A percentile compares a stretch with the other conserved stretches of the same genome.
Conservation (phyloP, 2,329 filamentous ascomycete species). For the Drechslerella coelobrocha region DNA sequence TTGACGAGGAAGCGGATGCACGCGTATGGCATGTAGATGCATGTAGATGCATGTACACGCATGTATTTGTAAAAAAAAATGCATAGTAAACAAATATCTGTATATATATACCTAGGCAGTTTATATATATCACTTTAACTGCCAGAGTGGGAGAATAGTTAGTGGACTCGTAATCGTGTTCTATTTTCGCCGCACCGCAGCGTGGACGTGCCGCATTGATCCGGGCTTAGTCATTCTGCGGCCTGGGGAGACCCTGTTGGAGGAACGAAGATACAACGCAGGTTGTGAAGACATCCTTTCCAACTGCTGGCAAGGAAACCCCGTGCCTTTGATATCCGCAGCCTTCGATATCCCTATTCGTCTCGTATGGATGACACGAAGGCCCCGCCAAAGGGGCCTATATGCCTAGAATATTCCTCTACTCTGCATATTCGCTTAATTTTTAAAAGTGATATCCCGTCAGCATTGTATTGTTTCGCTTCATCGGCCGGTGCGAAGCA, state of each 20-base stretch:
- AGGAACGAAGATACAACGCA: not conserved
- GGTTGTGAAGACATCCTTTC: not conserved
- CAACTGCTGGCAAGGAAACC: not conserved
- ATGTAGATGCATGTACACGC: not conserved
- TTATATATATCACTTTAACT: too few species aligned
- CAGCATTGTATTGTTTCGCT: too few species aligned
- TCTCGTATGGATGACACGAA: conserved; percentile 4
- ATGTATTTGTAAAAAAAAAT: too few species aligned
- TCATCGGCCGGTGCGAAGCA: too few species aligned
- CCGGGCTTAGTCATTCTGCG: not conserved
- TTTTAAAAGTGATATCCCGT: too few species aligned
- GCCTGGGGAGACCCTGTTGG: not conserved
- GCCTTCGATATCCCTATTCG: not conserved
- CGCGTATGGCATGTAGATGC: not conserved
- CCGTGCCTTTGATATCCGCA: not conserved
- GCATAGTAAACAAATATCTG: too few species aligned
- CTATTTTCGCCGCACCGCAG: too few species aligned
- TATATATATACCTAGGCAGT: too few species aligned
- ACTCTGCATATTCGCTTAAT: not conserved
- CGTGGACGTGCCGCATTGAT: too few species aligned
- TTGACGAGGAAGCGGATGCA: not conserved
- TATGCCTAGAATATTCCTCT: not conserved
- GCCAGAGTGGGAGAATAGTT: too few species aligned
- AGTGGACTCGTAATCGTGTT: too few species aligned
- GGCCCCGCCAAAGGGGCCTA: not conserved